phyloP scores from a whole-genome alignment of 2,329 filamentous ascomycete genomes.

The Arthrocladium fulminans region DNA sequence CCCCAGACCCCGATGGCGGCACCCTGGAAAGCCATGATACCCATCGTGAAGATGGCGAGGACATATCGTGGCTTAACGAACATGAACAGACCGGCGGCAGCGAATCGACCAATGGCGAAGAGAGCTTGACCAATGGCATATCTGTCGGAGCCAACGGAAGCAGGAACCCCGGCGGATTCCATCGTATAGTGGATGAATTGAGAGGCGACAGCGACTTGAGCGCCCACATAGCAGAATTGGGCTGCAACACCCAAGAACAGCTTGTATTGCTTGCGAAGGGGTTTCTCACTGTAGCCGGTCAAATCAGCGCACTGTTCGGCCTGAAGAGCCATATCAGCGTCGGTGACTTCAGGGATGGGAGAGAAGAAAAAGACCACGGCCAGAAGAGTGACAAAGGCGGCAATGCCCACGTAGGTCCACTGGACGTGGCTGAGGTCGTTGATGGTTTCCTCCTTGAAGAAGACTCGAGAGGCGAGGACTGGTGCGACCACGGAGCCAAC shows the following conservation, averaged over 20 bases:
- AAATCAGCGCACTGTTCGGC: constrained; percentile 31
- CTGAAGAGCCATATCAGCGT: constrained; percentile 59
- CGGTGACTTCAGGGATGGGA: constrained; percentile 63
- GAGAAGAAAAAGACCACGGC: constrained; percentile 59
- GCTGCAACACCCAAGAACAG: constrained; percentile 67
- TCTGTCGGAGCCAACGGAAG: constrained; percentile 56
- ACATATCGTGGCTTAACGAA: constrained; percentile 60
- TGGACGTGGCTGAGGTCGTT: constrained; percentile 60
- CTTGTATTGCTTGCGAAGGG: constrained; percentile 61
- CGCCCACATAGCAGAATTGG: constrained; percentile 71
- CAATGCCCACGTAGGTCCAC: constrained; percentile 74
- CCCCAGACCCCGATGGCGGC: constrained; percentile 41
- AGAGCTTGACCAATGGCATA: constrained; percentile 67
- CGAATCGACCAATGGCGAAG: constrained; percentile 66
- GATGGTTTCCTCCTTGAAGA: constrained; percentile 57
- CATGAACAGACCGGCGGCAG: constrained; percentile 59
- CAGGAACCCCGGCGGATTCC: constrained; percentile 48
- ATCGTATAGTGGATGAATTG: constrained; percentile 57
- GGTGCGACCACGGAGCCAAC: constrained; percentile 67
- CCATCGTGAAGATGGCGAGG: constrained; percentile 58
- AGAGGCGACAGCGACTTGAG: constrained; percentile 23
- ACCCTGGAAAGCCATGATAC: constrained; percentile 52
- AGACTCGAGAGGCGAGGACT: constrained; percentile 54
- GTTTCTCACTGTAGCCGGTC: constrained; percentile 45
- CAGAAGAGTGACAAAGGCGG: constrained; percentile 59